Evolutionary conservation across 2,329 filamentous ascomycete genomes (phyloP).

Genomic region (Diaporthe capsici): DNA sequence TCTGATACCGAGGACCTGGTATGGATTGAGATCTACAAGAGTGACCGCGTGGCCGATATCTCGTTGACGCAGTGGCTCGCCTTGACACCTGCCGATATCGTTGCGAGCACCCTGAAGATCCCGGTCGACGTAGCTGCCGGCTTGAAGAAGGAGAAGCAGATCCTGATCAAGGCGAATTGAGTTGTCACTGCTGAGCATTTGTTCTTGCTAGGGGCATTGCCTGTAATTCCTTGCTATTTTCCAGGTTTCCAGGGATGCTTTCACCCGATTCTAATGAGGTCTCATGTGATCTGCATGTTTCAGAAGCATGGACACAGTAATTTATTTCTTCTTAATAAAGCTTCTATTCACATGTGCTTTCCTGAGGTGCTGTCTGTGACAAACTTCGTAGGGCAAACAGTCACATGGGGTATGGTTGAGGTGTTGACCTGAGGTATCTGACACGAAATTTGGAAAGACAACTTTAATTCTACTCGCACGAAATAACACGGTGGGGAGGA

Average conservation of each 20-base stretch:
- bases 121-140: constrained; percentile 67
- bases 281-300: not conserved
- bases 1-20: constrained; percentile 74
- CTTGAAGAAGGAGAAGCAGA: constrained; percentile 75
- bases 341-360: not conserved
- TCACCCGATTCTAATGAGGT: not conserved
- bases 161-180: constrained; percentile 55
- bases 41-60: constrained; percentile 76
- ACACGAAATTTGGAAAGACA: not conserved
- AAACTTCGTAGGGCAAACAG: not conserved
- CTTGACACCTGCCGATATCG: constrained; percentile 74
- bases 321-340: not conserved
- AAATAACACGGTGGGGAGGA: not conserved
- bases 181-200: not conserved
- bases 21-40: constrained; percentile 80
- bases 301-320: not conserved
- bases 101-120: constrained; percentile 72
- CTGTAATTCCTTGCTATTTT: not conserved
- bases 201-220: not conserved
- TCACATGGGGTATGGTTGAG: not conserved
- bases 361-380: not conserved
- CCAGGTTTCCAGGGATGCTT: not conserved
- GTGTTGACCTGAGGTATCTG: not conserved
- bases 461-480: too few species aligned
- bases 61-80: constrained; percentile 78